phyloP scores from a whole-genome alignment of 495 filamentous ascomycete species.

The Aspergillus funiculosus region DNA sequence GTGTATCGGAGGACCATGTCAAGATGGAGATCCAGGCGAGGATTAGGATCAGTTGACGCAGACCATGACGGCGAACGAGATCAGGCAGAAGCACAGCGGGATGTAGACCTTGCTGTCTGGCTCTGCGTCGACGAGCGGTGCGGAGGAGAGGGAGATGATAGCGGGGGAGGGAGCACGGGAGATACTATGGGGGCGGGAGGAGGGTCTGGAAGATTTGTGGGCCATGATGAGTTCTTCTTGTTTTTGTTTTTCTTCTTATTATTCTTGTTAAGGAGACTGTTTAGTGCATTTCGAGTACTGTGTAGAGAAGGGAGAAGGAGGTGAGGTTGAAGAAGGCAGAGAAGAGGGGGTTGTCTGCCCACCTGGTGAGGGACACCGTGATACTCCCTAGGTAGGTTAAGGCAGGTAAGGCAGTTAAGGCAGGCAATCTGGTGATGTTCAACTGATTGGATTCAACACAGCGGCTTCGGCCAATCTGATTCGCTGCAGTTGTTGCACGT shows the following conservation, averaged over 20 bases:
- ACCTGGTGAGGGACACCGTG: too few relatives aligned
- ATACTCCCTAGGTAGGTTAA: neutral
- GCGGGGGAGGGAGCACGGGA: conserved; percentile 13
- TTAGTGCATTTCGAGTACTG: neutral
- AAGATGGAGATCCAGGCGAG: neutral
- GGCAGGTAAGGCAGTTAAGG: too few relatives aligned
- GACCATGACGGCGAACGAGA: conserved; percentile 42
- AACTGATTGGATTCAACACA: neutral
- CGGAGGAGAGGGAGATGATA: conserved; percentile 5
- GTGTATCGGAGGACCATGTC: too few relatives aligned
- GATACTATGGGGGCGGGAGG: conserved; percentile 15
- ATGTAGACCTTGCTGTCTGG: conserved; percentile 40
- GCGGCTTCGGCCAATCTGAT: neutral
- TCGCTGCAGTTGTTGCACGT: conserved; percentile 1
- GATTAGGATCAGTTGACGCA: conserved; percentile 28
- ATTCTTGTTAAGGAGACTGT: neutral
- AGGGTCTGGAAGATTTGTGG: conserved; percentile 13
- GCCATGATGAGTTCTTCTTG: conserved; percentile 13
- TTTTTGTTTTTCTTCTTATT: neutral
- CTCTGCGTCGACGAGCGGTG: conserved; percentile 17
- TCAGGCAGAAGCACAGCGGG: conserved; percentile 39
- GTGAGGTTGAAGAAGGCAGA: too few relatives aligned
- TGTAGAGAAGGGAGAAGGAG: too few relatives aligned
- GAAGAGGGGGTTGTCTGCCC: too few relatives aligned
- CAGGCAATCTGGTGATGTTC: neutral